Percentiles rank a stretch among this genome's conserved stretches.
These are phyloP conservation scores for Nelumbo lutea DNA, from an alignment of 164 flowering plant species.

Conservation along the genomic window DNA sequence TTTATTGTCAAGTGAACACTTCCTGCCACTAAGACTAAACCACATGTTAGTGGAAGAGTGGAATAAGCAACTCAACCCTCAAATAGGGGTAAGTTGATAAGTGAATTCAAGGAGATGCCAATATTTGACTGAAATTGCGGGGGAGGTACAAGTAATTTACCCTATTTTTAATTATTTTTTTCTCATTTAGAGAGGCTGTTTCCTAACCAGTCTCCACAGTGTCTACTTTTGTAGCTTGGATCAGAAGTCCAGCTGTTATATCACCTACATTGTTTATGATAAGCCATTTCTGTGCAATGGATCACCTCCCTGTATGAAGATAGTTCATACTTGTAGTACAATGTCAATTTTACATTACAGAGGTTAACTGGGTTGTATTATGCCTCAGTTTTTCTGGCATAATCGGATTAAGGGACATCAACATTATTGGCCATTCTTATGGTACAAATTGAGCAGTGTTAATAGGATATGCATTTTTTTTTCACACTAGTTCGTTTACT, in stretches of 20 bases:
- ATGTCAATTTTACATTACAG: slow-evolving; percentile 76
- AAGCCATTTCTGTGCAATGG: slow-evolving; percentile 60
- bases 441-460: slow-evolving; percentile 29
- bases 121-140: too few species aligned
- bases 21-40: too few species aligned
- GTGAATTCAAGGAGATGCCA: too few species aligned
- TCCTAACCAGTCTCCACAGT: slow-evolving; percentile 71
- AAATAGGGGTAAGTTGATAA: too few species aligned
- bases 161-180: too few species aligned
- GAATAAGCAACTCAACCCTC: too few species aligned
- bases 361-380: slow-evolving; percentile 69
- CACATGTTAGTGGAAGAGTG: too few species aligned
- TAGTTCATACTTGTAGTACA: slow-evolving; percentile 55
- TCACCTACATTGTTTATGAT: slow-evolving; percentile 70
- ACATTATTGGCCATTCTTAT: slow-evolving; percentile 64
- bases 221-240: slow-evolving; percentile 59
- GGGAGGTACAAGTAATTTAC: too few species aligned
- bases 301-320: slow-evolving; percentile 63
- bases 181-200: slow-evolving; percentile 31
- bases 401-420: slow-evolving; percentile 57
- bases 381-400: slow-evolving; percentile 60
- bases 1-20: too few species aligned
- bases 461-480: background rate
- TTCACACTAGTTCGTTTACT: background rate
- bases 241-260: slow-evolving; percentile 74